phyloP scores from a whole-genome alignment of 495 filamentous ascomycete genomes.

The Penicillium salamii region DNA sequence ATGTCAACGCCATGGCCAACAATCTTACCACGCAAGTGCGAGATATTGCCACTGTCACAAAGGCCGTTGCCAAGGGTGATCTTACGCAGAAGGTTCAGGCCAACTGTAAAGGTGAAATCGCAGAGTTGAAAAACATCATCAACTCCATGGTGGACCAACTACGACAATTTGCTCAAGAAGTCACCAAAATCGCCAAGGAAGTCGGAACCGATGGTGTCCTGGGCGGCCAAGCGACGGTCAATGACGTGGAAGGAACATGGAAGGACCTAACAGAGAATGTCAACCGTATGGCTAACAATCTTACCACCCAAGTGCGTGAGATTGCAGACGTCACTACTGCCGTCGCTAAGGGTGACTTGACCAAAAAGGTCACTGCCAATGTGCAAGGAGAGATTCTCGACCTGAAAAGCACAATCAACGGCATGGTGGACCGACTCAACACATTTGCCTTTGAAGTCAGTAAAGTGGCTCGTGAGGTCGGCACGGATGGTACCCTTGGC shows the following conservation, averaged over 20 bases:
- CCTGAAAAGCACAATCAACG: slow-evolving; percentile 97
- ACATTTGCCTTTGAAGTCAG: slow-evolving; percentile 98
- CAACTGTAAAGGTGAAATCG: slow-evolving; percentile 93
- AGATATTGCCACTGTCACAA: slow-evolving; percentile 98
- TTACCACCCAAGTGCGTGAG: slow-evolving; percentile 97
- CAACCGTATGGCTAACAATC: slow-evolving; percentile 98
- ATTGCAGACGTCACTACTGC: slow-evolving; percentile 98
- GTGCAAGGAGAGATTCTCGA: slow-evolving; percentile 94
- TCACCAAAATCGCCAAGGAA: slow-evolving; percentile 95
- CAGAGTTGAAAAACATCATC: slow-evolving; percentile 94
- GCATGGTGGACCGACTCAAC: slow-evolving; percentile 96
- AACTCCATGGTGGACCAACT: slow-evolving; percentile 99
- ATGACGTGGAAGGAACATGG: slow-evolving; percentile 98
- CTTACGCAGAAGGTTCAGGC: slow-evolving; percentile 96
- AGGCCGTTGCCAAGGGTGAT: slow-evolving; percentile 93
- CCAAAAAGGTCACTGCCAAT: slow-evolving; percentile 93
- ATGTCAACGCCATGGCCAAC: slow-evolving; percentile 98
- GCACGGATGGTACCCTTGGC: slow-evolving; percentile 92
- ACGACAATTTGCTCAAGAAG: slow-evolving; percentile 94
- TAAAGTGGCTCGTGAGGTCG: slow-evolving; percentile 97
- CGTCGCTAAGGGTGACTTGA: slow-evolving; percentile 91
- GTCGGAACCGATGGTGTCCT: slow-evolving; percentile 96
- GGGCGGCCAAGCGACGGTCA: slow-evolving; percentile 93
- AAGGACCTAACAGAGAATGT: slow-evolving; percentile 96
- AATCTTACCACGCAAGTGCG: slow-evolving; percentile 97